Conservation (phyloP, 73 alveolate species). For the Blepharisma japonicum region DNA sequence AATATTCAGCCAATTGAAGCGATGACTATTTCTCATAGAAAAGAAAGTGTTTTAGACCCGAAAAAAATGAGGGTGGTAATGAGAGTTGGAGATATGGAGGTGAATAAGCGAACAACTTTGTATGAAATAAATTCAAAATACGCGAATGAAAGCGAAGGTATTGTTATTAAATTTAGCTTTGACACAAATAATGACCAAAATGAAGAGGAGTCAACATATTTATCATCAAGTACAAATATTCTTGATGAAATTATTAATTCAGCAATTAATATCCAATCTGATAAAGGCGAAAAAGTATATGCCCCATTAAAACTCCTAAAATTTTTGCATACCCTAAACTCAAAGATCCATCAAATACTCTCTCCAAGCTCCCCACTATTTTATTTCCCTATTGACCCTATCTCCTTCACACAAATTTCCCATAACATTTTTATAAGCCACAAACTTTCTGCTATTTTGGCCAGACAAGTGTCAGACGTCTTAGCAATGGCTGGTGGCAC, state of each 20-base stretch:
- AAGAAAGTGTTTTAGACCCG: slow-evolving; percentile 3
- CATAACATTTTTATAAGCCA: background rate
- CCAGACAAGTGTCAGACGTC: slow-evolving; percentile 5
- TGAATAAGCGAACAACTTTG: background rate
- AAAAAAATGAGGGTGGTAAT: background rate
- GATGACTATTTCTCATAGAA: background rate
- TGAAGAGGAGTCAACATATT: background rate
- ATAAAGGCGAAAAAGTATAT: background rate
- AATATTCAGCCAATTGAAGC: slow-evolving; percentile 4
- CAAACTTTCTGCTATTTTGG: slow-evolving; percentile 18
- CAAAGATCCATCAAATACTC: background rate
- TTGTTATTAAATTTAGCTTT: background rate
- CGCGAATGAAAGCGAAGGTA: background rate
- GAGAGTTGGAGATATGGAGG: background rate
- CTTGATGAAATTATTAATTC: background rate
- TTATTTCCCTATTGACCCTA: background rate
- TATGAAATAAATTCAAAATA: background rate
- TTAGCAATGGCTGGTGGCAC: slow-evolving; percentile 26
- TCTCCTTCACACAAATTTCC: background rate
- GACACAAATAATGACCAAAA: background rate
- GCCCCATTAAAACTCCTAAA: background rate
- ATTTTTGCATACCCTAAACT: background rate
- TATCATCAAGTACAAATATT: background rate
- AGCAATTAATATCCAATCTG: background rate
- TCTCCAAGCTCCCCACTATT: background rate